A percentile compares a stretch with the other conserved stretches of the same genome.
Evolutionary conservation across 2,329 filamentous ascomycete species (phyloP).

Genomic region (Alternaria rosae): DNA sequence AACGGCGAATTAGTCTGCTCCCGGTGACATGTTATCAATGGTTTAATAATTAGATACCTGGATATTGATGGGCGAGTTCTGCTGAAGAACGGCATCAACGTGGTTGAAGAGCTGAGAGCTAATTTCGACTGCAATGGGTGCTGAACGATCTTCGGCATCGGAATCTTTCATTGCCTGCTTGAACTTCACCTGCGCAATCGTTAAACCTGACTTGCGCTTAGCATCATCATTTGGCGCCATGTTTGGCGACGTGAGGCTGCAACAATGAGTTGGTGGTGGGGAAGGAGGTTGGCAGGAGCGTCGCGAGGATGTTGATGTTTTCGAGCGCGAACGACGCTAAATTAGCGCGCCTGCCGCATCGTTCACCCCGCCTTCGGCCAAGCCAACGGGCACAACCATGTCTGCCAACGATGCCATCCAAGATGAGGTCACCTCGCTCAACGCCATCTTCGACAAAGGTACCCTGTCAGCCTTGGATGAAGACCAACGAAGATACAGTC

Average conservation of each 20-base stretch:
- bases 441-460: conserved; percentile 80
- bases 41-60: conserved; percentile 42
- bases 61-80: conserved; percentile 39
- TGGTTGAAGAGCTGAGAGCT: conserved; percentile 33
- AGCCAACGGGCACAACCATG: conserved; percentile 31
- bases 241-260: conserved; percentile 4
- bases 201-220: conserved; percentile 34
- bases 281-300: neutral
- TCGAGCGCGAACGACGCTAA: conserved; percentile 14
- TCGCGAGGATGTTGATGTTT: conserved; percentile 16
- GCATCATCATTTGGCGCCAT: conserved; percentile 34
- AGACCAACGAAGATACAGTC: conserved; percentile 48
- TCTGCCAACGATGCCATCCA: conserved; percentile 56
- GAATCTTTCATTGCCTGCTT: conserved; percentile 36
- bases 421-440: conserved; percentile 82
- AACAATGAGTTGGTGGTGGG: conserved; percentile 8
- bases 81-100: conserved; percentile 37
- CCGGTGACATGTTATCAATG: conserved; percentile 22
- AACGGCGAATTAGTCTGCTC: conserved; percentile 44
- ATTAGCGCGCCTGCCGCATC: conserved; percentile 18
- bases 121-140: conserved; percentile 29
- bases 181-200: conserved; percentile 40
- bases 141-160: conserved; percentile 24
- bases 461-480: conserved; percentile 58
- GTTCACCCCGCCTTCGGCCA: conserved; percentile 18